Conservation (phyloP, 441 rosid species). For the Adansonia rubrostipa region DNA sequence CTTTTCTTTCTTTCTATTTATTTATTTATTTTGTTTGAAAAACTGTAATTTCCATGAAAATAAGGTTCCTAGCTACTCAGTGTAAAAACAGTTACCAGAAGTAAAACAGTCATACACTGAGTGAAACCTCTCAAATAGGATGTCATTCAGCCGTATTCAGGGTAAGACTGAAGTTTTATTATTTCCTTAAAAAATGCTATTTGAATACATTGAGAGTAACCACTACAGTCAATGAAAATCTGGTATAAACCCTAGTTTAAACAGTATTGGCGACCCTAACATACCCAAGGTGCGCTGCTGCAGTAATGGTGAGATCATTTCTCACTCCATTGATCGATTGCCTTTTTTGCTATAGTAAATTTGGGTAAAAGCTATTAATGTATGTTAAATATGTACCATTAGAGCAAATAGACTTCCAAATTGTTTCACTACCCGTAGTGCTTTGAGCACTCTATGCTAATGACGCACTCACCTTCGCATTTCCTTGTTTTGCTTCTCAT, state of each 20-base stretch:
- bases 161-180: neutral
- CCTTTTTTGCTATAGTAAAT: neutral
- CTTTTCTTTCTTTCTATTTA: no score
- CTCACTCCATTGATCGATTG: neutral
- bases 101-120: neutral
- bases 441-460: neutral
- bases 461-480: neutral
- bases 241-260: neutral
- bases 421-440: neutral
- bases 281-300: neutral
- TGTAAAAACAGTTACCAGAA: neutral
- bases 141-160: neutral
- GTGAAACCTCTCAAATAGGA: neutral
- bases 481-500: slow-evolving; percentile 12
- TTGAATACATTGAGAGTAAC: no score
- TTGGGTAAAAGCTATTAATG: neutral
- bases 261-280: neutral
- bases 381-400: no score
- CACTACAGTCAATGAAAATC: neutral
- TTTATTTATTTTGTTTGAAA: no score
- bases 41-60: neutral
- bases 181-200: neutral
- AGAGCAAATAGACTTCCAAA: no score
- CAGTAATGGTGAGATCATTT: neutral
- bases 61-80: neutral